These are phyloP conservation scores for Arachis monticola DNA, from an alignment of 331 rosid genomes.

Conservation along the genomic window DNA sequence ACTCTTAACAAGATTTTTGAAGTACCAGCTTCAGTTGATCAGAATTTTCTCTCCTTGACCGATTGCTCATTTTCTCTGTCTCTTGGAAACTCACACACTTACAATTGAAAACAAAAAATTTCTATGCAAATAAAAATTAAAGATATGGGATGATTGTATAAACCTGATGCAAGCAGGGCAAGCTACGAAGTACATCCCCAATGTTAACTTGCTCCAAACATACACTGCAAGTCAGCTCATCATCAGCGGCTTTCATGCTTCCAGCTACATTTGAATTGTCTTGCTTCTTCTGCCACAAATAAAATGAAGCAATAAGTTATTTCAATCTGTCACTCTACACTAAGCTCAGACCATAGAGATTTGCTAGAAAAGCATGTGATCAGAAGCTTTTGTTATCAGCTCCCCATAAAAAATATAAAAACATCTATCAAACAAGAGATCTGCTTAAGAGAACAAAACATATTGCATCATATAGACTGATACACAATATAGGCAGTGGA, in stretches of 20 bases:
- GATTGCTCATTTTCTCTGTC: no score
- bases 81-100: no score
- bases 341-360: not conserved
- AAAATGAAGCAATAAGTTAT: constrained; percentile 13
- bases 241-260: constrained; percentile 62
- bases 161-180: constrained; percentile 98
- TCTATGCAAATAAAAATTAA: constrained; percentile 10
- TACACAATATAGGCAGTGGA: not conserved
- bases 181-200: constrained; percentile 91
- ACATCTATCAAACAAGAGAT: not conserved
- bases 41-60: no score
- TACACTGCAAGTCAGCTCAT: constrained; percentile 95
- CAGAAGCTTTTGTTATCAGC: not conserved
- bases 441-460: constrained; percentile 7
- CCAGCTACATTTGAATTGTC: constrained; percentile 57
- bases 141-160: constrained; percentile 20
- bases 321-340: constrained; percentile 18
- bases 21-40: no score
- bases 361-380: not conserved
- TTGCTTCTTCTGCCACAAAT: constrained; percentile 61
- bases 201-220: constrained; percentile 92
- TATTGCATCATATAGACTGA: not conserved
- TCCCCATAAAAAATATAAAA: not conserved
- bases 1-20: no score
- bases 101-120: not conserved